Evolutionary conservation across 2,329 filamentous ascomycete species (phyloP), one percentile per base, ranked within the genome.

Genomic region (Orbilia ellipsospora): DNA sequence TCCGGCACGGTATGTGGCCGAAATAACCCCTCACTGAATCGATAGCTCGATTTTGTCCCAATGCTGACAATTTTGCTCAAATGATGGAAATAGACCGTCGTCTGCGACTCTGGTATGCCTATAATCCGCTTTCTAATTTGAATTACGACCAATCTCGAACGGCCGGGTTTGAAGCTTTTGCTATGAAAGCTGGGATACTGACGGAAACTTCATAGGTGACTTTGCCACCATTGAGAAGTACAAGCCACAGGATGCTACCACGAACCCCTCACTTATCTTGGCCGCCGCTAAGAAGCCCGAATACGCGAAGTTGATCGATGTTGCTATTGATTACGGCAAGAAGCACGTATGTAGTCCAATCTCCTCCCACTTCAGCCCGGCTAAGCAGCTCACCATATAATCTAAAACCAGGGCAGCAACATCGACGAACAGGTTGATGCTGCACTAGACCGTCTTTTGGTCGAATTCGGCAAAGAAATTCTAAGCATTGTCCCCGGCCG

Each of bases 241-340:
- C 90, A 96, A 97, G 90, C 95, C 95, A 79, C 94, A 99, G 88
- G 95, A 99, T 92, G 95, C 95, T 82, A 99, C 95, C 84, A 99
- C 95, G 87, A 99, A 99, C 90, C 95, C 95, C 76, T 98, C 95
- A 78, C 88, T 99, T 83, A 98, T 99, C 85, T 91, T 99, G 83
- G 94, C 94, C 80, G 95, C 95, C 78, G 94, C 95, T 83, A 98
- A 99, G 89, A 98, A 98, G 90, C 83, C 92, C 83, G 94, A 97
- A 85, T 98, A 98, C 84, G 93, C 92, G 82, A 90, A 90, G 84
- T 87, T 98, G 82, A 96, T 97, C 81, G 94, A 98, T 82, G 85
- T 86, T 69, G 93, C 94, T 80, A 87, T 97, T 80, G 87, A 86
- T 78, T 94, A 93, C 85, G 94, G 92, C 85, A 98, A 97, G 90